These are phyloP conservation scores for Skeletonema potamos DNA, from an alignment of 108 stramenopile genomes.

Conservation along the genomic window DNA sequence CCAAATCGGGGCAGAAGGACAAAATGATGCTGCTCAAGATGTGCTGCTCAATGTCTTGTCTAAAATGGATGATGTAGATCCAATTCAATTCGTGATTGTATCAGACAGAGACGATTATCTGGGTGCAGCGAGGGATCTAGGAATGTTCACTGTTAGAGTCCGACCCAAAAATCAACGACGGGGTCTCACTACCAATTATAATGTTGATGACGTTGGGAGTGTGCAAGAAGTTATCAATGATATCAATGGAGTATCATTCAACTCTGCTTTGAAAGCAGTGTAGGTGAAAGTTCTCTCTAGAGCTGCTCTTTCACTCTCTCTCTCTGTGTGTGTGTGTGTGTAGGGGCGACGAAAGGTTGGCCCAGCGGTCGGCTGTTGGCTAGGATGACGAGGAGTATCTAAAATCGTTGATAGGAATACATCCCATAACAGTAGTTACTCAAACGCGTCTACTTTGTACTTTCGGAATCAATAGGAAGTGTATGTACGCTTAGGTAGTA, in stretches of 20 bases:
- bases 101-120: constrained; percentile 81
- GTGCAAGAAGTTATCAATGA: constrained; percentile 82
- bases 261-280: constrained; percentile 54
- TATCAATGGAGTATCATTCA: constrained; percentile 85
- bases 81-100: constrained; percentile 53
- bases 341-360: no score
- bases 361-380: no score
- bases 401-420: no score
- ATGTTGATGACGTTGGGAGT: constrained; percentile 48
- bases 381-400: no score
- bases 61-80: constrained; percentile 18
- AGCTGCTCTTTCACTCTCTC: no score
- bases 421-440: no score
- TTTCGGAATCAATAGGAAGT: background rate
- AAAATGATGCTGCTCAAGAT: constrained; percentile 49
- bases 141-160: constrained; percentile 75
- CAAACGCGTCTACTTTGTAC: background rate
- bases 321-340: no score
- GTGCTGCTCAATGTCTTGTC: constrained; percentile 19
- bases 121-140: constrained; percentile 63
- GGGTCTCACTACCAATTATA: constrained; percentile 79
- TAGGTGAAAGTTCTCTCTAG: no score
- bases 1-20: constrained; percentile 19
- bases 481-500: no score
- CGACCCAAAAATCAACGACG: constrained; percentile 63